phyloP scores from a whole-genome alignment of 192 early-diverging fungal species.

The Nowakowskiella sp. region DNA sequence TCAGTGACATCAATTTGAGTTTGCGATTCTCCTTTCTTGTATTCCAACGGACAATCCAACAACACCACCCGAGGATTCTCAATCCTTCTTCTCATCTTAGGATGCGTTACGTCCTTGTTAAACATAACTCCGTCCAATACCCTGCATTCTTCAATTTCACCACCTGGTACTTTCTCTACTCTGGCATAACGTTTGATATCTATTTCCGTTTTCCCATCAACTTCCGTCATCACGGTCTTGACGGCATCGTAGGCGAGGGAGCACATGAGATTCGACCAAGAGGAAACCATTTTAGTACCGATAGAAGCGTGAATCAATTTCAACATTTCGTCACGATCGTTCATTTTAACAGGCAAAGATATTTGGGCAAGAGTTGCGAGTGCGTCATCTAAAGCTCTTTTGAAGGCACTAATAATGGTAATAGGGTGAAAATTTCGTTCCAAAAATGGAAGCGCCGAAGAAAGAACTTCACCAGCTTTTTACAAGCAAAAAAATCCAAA shows the following conservation, averaged over 20 bases:
- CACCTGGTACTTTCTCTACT: slow-evolving; percentile 97
- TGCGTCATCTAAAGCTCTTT: slow-evolving; percentile 88
- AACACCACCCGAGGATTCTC: slow-evolving; percentile 94
- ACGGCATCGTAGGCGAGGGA: slow-evolving; percentile 91
- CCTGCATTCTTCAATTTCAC: slow-evolving; percentile 90
- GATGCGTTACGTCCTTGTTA: slow-evolving; percentile 99
- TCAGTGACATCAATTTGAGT: slow-evolving; percentile 97
- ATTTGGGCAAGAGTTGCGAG: slow-evolving; percentile 77
- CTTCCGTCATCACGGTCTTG: slow-evolving; percentile 67
- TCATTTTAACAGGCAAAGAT: slow-evolving; percentile 74
- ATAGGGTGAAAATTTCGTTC: slow-evolving; percentile 98
- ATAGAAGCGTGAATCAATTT: slow-evolving; percentile 83
- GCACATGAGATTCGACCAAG: slow-evolving; percentile 98
- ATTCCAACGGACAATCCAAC: slow-evolving; percentile 97
- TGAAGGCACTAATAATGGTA: slow-evolving; percentile 89
- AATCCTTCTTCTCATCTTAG: slow-evolving; percentile 86
- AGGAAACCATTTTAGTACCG: slow-evolving; percentile 93
- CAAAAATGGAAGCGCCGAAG: slow-evolving; percentile 82
- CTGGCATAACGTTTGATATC: slow-evolving; percentile 98
- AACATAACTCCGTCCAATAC: slow-evolving; percentile 97
- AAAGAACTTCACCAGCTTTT: slow-evolving; percentile 96
- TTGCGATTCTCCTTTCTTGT: slow-evolving; percentile 99
- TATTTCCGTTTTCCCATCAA: slow-evolving; percentile 74
- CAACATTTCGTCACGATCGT: slow-evolving; percentile 83
- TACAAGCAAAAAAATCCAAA: slow-evolving; percentile 2